Conservation (phyloP, 1,139 yeast species). For the Geotrichum klebahnii region DNA sequence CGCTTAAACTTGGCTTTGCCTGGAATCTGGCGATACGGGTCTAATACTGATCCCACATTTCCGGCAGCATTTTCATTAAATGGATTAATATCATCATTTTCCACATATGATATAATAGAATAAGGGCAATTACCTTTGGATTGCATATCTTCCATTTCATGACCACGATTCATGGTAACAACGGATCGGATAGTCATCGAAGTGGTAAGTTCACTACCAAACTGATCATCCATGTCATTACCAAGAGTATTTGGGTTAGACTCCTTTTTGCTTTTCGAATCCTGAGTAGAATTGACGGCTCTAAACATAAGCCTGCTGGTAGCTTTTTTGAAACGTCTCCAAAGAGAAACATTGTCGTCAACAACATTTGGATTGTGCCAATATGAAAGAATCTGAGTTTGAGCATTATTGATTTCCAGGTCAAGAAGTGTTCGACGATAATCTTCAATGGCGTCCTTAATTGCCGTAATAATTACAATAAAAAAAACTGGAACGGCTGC, state of each 20-base stretch:
- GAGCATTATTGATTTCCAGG: slow-evolving; percentile 79
- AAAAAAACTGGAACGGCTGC: slow-evolving; percentile 93
- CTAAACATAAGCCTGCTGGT: slow-evolving; percentile 37
- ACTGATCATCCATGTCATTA: slow-evolving; percentile 11
- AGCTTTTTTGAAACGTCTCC: slow-evolving; percentile 64
- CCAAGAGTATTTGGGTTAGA: neutral
- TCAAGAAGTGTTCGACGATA: slow-evolving; percentile 78
- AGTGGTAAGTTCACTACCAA: slow-evolving; percentile 27
- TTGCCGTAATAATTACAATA: slow-evolving; percentile 80
- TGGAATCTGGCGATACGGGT: slow-evolving; percentile 34
- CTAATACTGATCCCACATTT: slow-evolving; percentile 34
- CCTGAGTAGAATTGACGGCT: neutral
- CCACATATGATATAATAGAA: slow-evolving; percentile 8
- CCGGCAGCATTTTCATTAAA: slow-evolving; percentile 11
- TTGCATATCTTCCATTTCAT: slow-evolving; percentile 22
- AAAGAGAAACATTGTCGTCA: slow-evolving; percentile 57
- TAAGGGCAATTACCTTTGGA: slow-evolving; percentile 15
- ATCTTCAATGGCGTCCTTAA: slow-evolving; percentile 93
- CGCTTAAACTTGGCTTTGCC: slow-evolving; percentile 55
- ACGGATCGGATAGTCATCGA: slow-evolving; percentile 21
- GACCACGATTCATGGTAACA: slow-evolving; percentile 17
- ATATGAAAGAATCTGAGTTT: slow-evolving; percentile 71
- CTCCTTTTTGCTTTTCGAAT: slow-evolving; percentile 2
- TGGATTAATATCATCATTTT: slow-evolving; percentile 20
- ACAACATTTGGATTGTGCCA: slow-evolving; percentile 71